phyloP scores from a whole-genome alignment of 2,329 filamentous ascomycete genomes.

The Exophiala xenobiotica region DNA sequence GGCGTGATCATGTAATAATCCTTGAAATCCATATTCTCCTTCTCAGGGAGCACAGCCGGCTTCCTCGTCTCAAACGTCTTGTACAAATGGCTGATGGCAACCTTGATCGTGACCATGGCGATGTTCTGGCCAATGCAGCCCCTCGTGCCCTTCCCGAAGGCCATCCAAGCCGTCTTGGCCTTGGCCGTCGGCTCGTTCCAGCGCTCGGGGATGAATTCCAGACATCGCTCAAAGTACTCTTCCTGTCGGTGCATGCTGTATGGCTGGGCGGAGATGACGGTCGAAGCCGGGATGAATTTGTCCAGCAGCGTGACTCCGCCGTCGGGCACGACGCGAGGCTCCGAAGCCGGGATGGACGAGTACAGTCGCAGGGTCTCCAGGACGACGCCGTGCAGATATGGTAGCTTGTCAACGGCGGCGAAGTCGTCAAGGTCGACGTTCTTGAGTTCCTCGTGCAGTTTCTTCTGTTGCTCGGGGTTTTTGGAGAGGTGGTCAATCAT shows the following conservation, averaged over 20 bases:
- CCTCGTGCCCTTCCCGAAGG: conserved; percentile 50
- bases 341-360: conserved; percentile 51
- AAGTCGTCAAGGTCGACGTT: conserved; percentile 9
- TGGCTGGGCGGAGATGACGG: conserved; percentile 70
- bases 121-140: conserved; percentile 53
- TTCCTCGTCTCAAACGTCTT: conserved; percentile 11
- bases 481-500: conserved; percentile 38
- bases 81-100: conserved; percentile 11
- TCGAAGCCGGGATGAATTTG: conserved; percentile 64
- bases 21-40: conserved; percentile 15
- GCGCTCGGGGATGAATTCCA: conserved; percentile 44
- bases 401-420: conserved; percentile 29
- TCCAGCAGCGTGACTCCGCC: conserved; percentile 65
- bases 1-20: conserved; percentile 16
- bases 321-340: conserved; percentile 61
- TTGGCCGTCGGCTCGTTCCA: conserved; percentile 39
- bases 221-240: conserved; percentile 34
- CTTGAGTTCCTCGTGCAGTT: conserved; percentile 33
- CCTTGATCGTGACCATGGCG: conserved; percentile 32
- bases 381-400: conserved; percentile 50
- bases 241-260: conserved; percentile 66
- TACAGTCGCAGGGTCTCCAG: conserved; percentile 52
- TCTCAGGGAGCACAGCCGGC: conserved; percentile 6
- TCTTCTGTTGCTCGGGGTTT: conserved; percentile 31
- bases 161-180: conserved; percentile 39